Evolutionary conservation across 169 alveolate genomes (phyloP), one percentile per base, ranked within the genome.

Genomic region (Eimeria necatrix): DNA sequence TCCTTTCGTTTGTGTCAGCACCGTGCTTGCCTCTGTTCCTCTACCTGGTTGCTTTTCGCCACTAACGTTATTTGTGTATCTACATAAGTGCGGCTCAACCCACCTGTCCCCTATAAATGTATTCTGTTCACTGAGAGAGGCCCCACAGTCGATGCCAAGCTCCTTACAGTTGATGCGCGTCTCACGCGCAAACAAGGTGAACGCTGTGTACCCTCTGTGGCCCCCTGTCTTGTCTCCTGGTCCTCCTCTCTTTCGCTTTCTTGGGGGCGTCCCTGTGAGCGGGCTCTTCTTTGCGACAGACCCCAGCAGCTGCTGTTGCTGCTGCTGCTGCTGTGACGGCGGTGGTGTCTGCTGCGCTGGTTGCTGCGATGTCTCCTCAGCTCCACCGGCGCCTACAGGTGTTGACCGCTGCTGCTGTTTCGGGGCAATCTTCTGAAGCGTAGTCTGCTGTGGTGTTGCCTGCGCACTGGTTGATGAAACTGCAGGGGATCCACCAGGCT

Each of bases 21-120:
- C 68, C 12, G 2, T 12, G 2, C 22, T 16, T 26, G 56, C 41
- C 85, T 74, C 16, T n/a, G 18, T 46, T 49, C 41, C 56, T 41
- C 56, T 46, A 32, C 41, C 41, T 32, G 41, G 41, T 53, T 41
- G 7, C 41, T 24, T 71, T 74, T 26, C 85, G 32, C 85, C 49
- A 56, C 41, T 32, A 32, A 32, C 41, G 41, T 32, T 32, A 32
- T 32, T 32, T 32, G 41, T 32, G 41, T 32, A 32, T 32, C 41
- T 32, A 32, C 41, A 32, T 2, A 32, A 32, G 41, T 32, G 41
- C 41, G 41, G 41, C 41, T 32, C 41, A 32, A 20, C 22, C 70
- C n/a, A 90, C 95, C 84, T 73, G 81, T 90, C 95, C 22, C 95
- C 95, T 26, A 90, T 90, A 51, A 90, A 90, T 7, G 95, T 90